Conservation (phyloP, 768 basidiomycete species). For the Lanmaoa rubissima region DNA sequence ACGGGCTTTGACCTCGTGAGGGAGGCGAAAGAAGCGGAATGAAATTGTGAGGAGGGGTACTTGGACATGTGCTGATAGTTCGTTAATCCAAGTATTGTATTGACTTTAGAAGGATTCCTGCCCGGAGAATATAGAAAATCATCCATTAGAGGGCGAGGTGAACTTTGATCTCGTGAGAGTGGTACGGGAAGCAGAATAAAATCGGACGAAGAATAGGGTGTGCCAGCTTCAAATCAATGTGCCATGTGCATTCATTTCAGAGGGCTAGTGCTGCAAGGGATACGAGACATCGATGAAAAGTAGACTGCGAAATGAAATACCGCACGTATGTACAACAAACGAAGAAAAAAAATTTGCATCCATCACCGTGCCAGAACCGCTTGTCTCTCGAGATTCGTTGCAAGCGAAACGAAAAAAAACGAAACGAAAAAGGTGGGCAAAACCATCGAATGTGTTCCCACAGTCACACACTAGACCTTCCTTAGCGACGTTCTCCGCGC, state of each 20-base stretch:
- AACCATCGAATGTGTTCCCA: too few species aligned
- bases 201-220: too few species aligned
- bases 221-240: too few species aligned
- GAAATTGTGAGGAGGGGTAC: not conserved
- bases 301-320: not conserved
- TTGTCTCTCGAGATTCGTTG: not conserved
- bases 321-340: not conserved
- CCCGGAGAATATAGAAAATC: too few species aligned
- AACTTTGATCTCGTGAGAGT: too few species aligned
- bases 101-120: too few species aligned
- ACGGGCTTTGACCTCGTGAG: conserved; percentile 59
- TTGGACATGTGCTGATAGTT: too few species aligned
- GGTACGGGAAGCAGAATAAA: too few species aligned
- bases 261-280: not conserved
- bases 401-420: not conserved
- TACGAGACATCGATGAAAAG: not conserved
- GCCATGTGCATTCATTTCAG: not conserved
- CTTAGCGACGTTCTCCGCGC: conserved; percentile 20
- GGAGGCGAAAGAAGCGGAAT: conserved; percentile 19
- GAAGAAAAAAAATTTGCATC: not conserved
- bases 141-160: too few species aligned
- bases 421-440: not conserved
- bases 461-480: conserved; percentile 9
- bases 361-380: not conserved
- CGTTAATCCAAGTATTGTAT: too few species aligned